A percentile compares a stretch with the other conserved stretches of the same genome.
Conservation (phyloP, 78 protist genomes). For the Dictyostelium firmibasis region DNA sequence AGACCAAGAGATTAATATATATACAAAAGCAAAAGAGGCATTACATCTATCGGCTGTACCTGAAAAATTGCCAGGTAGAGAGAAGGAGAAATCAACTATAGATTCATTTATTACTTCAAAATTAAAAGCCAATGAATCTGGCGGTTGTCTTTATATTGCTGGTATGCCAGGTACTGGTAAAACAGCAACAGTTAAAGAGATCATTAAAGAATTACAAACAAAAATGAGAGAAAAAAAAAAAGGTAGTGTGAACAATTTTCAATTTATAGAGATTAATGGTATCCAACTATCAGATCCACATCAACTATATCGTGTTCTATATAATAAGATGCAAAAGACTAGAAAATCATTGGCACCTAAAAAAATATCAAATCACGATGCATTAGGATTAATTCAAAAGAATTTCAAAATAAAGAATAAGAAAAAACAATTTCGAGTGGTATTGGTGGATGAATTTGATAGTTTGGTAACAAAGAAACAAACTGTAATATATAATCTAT, state of each 20-base stretch:
- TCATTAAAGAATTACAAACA: slow-evolving; percentile 38
- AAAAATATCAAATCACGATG: background rate
- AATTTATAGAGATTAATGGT: slow-evolving; percentile 58
- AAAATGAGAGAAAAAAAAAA: background rate
- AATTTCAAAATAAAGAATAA: background rate
- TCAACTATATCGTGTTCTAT: background rate
- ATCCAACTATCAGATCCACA: slow-evolving; percentile 63
- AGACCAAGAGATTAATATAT: background rate
- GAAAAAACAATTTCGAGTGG: slow-evolving; percentile 10
- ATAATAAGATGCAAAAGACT: slow-evolving; percentile 1
- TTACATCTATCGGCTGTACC: slow-evolving; percentile 45
- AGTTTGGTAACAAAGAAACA: slow-evolving; percentile 75
- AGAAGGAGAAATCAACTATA: slow-evolving; percentile 32
- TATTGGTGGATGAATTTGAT: slow-evolving; percentile 89
- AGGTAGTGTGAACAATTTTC: background rate
- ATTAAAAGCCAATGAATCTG: slow-evolving; percentile 2
- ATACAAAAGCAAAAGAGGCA: slow-evolving; percentile 13
- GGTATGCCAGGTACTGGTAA: slow-evolving; percentile 93
- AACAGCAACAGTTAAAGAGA: slow-evolving; percentile 87
- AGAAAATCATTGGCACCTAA: background rate
- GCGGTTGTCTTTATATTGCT: slow-evolving; percentile 75
- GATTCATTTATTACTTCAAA: background rate
- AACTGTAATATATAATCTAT: slow-evolving; percentile 84
- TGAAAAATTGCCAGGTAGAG: slow-evolving; percentile 51
- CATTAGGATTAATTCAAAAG: background rate